Evolutionary conservation across 768 basidiomycete genomes (phyloP).

Genomic region (Pisolithus albus): DNA sequence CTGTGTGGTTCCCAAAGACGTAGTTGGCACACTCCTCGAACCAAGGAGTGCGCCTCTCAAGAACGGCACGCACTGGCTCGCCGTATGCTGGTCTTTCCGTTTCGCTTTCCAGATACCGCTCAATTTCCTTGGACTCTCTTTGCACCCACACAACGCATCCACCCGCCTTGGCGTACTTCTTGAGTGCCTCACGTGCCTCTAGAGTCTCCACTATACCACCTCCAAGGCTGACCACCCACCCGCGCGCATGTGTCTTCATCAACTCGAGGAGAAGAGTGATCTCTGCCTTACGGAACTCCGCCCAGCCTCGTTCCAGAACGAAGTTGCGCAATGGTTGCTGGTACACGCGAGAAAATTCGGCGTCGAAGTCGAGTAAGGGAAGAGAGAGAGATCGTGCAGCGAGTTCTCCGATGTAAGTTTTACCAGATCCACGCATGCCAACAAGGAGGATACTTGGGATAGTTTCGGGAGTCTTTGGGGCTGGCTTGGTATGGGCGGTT

Average conservation of each 20-base stretch:
- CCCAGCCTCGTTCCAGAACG: slow-evolving; percentile 82
- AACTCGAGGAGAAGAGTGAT: slow-evolving; percentile 61
- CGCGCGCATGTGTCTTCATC: slow-evolving; percentile 44
- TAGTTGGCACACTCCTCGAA: slow-evolving; percentile 75
- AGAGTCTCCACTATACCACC: slow-evolving; percentile 91
- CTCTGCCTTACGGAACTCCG: slow-evolving; percentile 82
- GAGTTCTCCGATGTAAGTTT: slow-evolving; percentile 78
- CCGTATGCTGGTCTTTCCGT: slow-evolving; percentile 81
- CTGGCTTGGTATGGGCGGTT: slow-evolving; percentile 39
- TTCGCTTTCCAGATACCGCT: slow-evolving; percentile 73
- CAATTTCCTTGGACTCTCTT: slow-evolving; percentile 74
- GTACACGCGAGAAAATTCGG: slow-evolving; percentile 60
- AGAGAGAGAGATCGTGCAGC: slow-evolving; percentile 70
- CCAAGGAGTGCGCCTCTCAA: slow-evolving; percentile 77
- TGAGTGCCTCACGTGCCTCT: slow-evolving; percentile 63
- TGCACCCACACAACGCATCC: slow-evolving; percentile 83
- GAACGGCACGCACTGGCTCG: slow-evolving; percentile 82
- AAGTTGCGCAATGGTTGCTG: slow-evolving; percentile 61
- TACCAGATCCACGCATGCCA: slow-evolving; percentile 97
- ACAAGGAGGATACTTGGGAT: slow-evolving; percentile 68
- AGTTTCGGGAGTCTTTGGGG: slow-evolving; percentile 23
- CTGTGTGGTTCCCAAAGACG: slow-evolving; percentile 75
- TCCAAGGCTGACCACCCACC: slow-evolving; percentile 82
- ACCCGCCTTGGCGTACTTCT: slow-evolving; percentile 48
- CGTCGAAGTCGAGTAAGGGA: slow-evolving; percentile 80